Conservation (phyloP, 441 rosid genomes). For the Cnidoscolus chayamansa region DNA sequence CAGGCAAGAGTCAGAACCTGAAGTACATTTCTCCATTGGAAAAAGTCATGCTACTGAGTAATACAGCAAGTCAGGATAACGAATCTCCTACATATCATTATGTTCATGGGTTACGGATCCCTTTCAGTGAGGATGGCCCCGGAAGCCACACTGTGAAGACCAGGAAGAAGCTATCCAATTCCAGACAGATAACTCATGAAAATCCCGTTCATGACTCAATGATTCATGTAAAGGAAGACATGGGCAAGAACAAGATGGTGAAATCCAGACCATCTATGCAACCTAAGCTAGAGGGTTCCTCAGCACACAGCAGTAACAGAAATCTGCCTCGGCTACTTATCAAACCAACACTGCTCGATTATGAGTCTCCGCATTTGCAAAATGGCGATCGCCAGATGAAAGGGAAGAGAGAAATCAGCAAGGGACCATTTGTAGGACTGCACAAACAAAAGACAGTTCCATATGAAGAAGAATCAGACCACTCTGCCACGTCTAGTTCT, state of each 20-base stretch:
- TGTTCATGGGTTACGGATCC: constrained; percentile 31
- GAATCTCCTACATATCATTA: constrained; percentile 4
- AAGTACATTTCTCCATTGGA: not conserved
- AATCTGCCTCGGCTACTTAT: not conserved
- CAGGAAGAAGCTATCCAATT: not conserved
- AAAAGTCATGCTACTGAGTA: not conserved
- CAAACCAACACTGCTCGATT: constrained; percentile 36
- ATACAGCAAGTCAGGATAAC: constrained; percentile 12
- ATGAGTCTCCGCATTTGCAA: constrained; percentile 24
- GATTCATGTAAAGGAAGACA: constrained; percentile 4
- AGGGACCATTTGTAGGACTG: not conserved
- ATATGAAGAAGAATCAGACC: constrained; percentile 22
- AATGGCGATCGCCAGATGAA: not conserved
- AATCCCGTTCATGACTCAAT: constrained; percentile 8
- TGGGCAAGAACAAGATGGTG: constrained; percentile 10
- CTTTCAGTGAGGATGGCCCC: constrained; percentile 13
- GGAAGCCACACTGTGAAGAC: not conserved
- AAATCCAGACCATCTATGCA: constrained; percentile 16
- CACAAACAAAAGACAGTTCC: constrained; percentile 12
- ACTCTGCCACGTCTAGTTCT: constrained; percentile 6
- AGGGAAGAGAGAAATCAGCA: not conserved
- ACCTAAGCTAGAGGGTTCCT: not conserved
- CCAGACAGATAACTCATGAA: not conserved
- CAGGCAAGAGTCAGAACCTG: constrained; percentile 2
- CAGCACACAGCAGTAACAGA: constrained; percentile 17